Conservation (phyloP, 164 flowering plant species). For the Macadamia integrifolia region DNA sequence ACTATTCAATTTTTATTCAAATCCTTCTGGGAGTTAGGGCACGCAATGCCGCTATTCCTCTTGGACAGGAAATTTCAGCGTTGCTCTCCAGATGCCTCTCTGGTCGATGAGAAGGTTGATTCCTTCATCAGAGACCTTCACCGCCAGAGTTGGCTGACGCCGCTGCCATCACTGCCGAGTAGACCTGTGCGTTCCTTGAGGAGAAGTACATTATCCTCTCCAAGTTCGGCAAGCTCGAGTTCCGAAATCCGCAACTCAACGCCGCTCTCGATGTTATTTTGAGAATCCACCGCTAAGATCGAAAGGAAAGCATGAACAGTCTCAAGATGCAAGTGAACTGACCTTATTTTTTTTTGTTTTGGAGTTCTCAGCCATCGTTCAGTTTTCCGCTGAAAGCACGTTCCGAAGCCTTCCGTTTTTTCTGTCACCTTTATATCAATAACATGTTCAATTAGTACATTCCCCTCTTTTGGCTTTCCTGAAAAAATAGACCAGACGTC, state of each 20-base stretch:
- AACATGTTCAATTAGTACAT: constrained; percentile 45
- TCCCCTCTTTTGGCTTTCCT: constrained; percentile 51
- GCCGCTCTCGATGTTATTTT: neutral
- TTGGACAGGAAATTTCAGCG: constrained; percentile 67
- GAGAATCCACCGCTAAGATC: neutral
- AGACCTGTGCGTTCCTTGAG: constrained; percentile 77
- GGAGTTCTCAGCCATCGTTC: constrained; percentile 39
- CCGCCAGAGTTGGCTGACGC: constrained; percentile 70
- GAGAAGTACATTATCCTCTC: constrained; percentile 75
- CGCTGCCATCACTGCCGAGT: constrained; percentile 78
- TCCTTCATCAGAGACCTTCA: constrained; percentile 46
- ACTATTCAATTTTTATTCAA: no score
- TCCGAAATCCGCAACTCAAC: constrained; percentile 40
- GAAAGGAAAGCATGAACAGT: neutral
- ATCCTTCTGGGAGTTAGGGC: constrained; percentile 6
- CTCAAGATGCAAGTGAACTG: constrained; percentile 8
- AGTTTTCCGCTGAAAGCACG: constrained; percentile 47
- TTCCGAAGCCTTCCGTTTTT: constrained; percentile 51
- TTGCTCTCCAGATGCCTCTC: constrained; percentile 32
- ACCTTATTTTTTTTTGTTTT: constrained; percentile 50
- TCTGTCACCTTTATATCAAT: constrained; percentile 48
- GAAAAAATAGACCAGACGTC: constrained; percentile 49
- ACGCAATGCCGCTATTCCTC: constrained; percentile 73
- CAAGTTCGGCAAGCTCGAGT: constrained; percentile 50
- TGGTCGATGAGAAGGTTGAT: constrained; percentile 78